phyloP scores from a whole-genome alignment of 164 flowering plant genomes.

The Annona squamosa region DNA sequence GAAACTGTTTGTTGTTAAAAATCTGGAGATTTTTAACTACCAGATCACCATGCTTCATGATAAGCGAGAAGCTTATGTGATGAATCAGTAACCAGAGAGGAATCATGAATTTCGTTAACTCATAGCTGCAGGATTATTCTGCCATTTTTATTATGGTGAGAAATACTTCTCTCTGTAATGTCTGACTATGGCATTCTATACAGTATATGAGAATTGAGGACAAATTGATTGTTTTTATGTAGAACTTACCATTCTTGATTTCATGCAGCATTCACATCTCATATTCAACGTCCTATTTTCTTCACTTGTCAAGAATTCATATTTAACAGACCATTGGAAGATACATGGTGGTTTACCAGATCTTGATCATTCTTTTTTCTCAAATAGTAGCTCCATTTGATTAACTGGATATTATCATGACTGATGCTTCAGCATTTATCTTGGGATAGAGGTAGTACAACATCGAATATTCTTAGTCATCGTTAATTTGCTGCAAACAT shows the following conservation, averaged over 20 bases:
- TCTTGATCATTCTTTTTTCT: background rate
- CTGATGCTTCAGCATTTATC: background rate
- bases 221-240: background rate
- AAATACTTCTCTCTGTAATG: no score
- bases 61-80: no score
- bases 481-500: background rate
- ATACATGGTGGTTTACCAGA: background rate
- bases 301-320: background rate
- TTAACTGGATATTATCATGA: background rate
- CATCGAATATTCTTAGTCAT: background rate
- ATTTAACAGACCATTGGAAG: no score
- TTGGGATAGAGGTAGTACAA: background rate
- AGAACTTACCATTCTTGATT: background rate
- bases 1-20: no score
- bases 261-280: background rate
- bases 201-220: no score
- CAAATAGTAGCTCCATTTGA: background rate
- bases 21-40: no score
- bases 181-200: no score
- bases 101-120: no score
- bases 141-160: no score
- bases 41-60: no score
- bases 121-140: no score
- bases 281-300: background rate
- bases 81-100: no score